phyloP scores from a whole-genome alignment of 2,329 filamentous ascomycete genomes.

The Fusarium sp. region DNA sequence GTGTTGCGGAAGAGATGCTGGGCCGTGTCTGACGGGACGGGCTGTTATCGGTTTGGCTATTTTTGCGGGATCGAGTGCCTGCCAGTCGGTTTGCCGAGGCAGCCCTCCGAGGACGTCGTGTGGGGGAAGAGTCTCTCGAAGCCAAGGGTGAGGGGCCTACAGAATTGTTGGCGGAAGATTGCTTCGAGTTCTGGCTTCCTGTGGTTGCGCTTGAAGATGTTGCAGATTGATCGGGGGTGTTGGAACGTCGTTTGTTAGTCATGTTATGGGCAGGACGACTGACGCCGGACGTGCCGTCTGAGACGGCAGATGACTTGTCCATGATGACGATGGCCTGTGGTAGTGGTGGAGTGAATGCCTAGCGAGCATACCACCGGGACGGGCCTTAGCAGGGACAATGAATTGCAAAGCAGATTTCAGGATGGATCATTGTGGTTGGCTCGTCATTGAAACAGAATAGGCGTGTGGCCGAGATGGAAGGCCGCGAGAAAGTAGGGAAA shows the following conservation, averaged over 20 bases:
- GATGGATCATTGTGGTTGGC: conserved; percentile 55
- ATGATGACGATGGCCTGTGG: conserved; percentile 50
- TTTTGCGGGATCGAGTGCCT: conserved; percentile 71
- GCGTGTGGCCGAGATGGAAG: conserved; percentile 40
- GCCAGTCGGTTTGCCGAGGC: conserved; percentile 54
- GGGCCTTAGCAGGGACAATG: conserved; percentile 50
- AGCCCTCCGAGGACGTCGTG: conserved; percentile 56
- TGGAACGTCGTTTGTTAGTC: conserved; percentile 38
- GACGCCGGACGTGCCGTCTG: conserved; percentile 46
- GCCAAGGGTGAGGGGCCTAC: conserved; percentile 54
- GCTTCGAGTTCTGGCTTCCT: conserved; percentile 53
- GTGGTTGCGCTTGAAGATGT: conserved; percentile 44
- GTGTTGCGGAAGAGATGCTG: conserved; percentile 70
- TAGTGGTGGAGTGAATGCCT: conserved; percentile 48
- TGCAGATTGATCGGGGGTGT: conserved; percentile 45
- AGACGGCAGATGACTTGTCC: conserved; percentile 53
- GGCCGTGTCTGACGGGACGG: conserved; percentile 67
- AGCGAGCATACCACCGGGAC: conserved; percentile 53
- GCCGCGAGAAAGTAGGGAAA: conserved; percentile 38
- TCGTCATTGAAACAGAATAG: conserved; percentile 50
- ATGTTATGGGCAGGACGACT: conserved; percentile 39
- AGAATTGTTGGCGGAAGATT: conserved; percentile 56
- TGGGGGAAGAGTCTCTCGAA: conserved; percentile 64
- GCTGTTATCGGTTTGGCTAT: conserved; percentile 74
- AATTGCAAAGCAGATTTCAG: conserved; percentile 47